These are phyloP conservation scores for Knoxia roxburghii DNA, from an alignment of 257 asterid genomes.

Conservation along the genomic window DNA sequence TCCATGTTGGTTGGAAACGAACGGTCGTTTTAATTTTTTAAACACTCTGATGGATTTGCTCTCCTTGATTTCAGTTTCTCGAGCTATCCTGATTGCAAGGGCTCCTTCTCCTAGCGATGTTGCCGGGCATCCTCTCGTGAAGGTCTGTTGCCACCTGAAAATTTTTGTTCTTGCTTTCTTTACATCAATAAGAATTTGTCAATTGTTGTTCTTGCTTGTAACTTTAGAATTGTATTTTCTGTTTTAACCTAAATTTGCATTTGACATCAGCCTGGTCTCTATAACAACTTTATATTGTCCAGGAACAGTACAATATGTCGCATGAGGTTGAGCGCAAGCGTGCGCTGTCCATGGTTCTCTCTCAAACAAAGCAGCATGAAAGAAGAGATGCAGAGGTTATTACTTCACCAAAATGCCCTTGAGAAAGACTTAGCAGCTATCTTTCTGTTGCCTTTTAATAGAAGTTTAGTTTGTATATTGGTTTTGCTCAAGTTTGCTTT, in stretches of 20 bases:
- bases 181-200: background rate
- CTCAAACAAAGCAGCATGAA: constrained; percentile 93
- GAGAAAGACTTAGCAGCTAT: background rate
- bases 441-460: background rate
- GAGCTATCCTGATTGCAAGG: constrained; percentile 66
- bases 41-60: constrained; percentile 8
- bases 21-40: background rate
- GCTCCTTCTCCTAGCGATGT: constrained; percentile 66
- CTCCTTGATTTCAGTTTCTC: constrained; percentile 41
- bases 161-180: background rate
- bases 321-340: constrained; percentile 90
- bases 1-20: background rate
- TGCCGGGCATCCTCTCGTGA: constrained; percentile 64
- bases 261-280: constrained; percentile 19
- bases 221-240: background rate
- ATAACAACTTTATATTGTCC: constrained; percentile 20
- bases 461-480: background rate
- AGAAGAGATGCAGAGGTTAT: constrained; percentile 81
- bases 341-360: constrained; percentile 76
- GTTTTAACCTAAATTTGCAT: background rate
- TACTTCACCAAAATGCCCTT: constrained; percentile 1
- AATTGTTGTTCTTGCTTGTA: background rate
- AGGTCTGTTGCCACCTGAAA: constrained; percentile 39
- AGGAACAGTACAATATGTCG: constrained; percentile 72
- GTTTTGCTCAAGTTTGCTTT: constrained; percentile 10